These are phyloP conservation scores for Lepidium campestre DNA, from an alignment of 441 rosid species.

Conservation along the genomic window DNA sequence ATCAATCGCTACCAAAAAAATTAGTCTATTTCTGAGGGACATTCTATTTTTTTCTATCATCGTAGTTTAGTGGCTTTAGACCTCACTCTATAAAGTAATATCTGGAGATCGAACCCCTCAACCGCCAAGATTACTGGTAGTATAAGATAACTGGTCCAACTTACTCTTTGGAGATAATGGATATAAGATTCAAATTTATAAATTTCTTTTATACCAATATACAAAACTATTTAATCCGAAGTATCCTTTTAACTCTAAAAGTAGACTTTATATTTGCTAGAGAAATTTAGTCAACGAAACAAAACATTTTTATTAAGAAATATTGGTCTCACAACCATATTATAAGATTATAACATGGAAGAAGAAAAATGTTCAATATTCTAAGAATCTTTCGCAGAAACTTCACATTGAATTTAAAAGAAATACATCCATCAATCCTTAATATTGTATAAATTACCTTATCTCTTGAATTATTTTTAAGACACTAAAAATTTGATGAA, in stretches of 20 bases:
- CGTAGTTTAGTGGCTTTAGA: too few species aligned
- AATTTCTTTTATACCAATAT: too few species aligned
- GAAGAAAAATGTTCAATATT: background rate
- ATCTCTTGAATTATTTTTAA: background rate
- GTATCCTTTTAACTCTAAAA: background rate
- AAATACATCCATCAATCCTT: background rate
- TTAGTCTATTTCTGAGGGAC: too few species aligned
- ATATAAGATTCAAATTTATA: too few species aligned
- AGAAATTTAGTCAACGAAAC: background rate
- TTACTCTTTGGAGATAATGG: too few species aligned
- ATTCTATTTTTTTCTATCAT: too few species aligned
- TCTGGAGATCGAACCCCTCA: too few species aligned
- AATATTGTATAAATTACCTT: background rate
- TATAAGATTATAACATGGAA: slow-evolving; percentile 8
- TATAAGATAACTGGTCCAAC: too few species aligned
- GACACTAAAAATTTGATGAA: slow-evolving; percentile 8
- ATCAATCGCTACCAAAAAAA: too few species aligned
- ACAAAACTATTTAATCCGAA: too few species aligned
- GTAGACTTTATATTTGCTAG: background rate
- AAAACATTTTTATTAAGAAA: background rate
- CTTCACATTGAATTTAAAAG: background rate
- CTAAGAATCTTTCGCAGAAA: slow-evolving; percentile 20
- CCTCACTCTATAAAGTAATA: too few species aligned
- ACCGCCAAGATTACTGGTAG: too few species aligned
- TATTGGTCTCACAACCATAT: background rate